A percentile compares a stretch with the other conserved stretches of the same genome.
phyloP scores from a whole-genome alignment of 345 rosid genomes.

The Erodium maritimum region DNA sequence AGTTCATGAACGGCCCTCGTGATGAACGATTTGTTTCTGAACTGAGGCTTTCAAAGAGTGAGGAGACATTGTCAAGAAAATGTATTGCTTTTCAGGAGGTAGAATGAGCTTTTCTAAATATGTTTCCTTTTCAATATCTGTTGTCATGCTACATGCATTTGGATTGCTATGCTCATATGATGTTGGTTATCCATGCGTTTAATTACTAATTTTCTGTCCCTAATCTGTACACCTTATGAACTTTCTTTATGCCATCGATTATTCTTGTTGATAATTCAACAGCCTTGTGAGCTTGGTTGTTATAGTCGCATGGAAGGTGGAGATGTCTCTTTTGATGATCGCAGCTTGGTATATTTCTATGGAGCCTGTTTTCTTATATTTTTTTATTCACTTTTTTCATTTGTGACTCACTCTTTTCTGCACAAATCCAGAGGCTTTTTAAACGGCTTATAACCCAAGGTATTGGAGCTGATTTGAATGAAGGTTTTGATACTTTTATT shows the following conservation, averaged over 20 bases:
- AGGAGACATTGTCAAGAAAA: constrained; percentile 82
- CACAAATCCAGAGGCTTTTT: constrained; percentile 62
- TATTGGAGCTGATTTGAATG: constrained; percentile 82
- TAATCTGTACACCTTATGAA: too few relatives aligned
- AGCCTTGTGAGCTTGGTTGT: constrained; percentile 89
- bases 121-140: neutral
- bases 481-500: constrained; percentile 77
- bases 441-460: constrained; percentile 66
- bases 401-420: constrained; percentile 13
- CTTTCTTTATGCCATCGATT: neutral
- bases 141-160: neutral
- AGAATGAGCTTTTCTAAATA: constrained; percentile 6
- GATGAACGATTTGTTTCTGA: constrained; percentile 93
- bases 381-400: neutral
- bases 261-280: constrained; percentile 5
- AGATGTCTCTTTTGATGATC: constrained; percentile 65
- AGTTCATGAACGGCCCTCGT: constrained; percentile 58
- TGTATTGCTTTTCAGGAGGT: constrained; percentile 81
- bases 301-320: constrained; percentile 89
- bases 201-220: neutral
- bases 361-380: constrained; percentile 4
- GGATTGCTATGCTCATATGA: neutral
- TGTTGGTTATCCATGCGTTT: neutral
- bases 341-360: constrained; percentile 55
- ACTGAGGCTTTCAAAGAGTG: constrained; percentile 69